Evolutionary conservation across 768 basidiomycete species (phyloP), one percentile per base, ranked within the genome.

Genomic region (Plicaturopsis crispa): DNA sequence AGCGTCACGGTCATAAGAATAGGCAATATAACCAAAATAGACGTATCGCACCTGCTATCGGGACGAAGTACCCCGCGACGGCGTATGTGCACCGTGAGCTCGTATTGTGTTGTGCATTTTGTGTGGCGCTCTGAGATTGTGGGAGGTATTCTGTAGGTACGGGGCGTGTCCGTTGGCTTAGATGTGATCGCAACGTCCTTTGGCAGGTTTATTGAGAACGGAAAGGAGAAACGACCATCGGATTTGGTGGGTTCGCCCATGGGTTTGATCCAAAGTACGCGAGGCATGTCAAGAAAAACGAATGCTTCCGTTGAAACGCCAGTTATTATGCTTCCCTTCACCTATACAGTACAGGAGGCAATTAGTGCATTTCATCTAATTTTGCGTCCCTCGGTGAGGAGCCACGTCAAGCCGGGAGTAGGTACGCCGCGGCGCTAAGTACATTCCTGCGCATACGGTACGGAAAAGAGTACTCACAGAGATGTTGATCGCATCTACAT

Each of bases 301-400:
- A 53, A 63, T 13, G 54, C 52, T 17, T 63, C 71, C 34, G 57
- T 57, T 23, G 65, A 45, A 11, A 70, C 64, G 8, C 71, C 71
- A 40, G 73, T 72, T 41, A 75, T 65, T 38, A 75, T 62, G 40
- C 70, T 64, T 24, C 73, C 73, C 44, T 70, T 71, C 33, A 75
- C 58, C 72, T 73, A 35, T n/a, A n/a, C n/a, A n/a, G n/a, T n/a
- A 14, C 31, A 24, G 40, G 40, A 18, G 38, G 39, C 43, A 38
- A 35, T 33, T 24, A 12, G 18, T 38, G 36, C 13, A 33, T 35
- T 30, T 31, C 24, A 36, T 12, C 21, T 30, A 16, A 16, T 36
- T n/a, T n/a, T n/a, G n/a, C n/a, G n/a, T n/a, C n/a, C n/a, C n/a
- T n/a, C n/a, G n/a, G n/a, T n/a, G n/a, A n/a, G n/a, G n/a, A n/a